Evolutionary conservation across 192 early-diverging fungal species (phyloP), one percentile per base, ranked within the genome.

Genomic region (Obelidium mucronatum): DNA sequence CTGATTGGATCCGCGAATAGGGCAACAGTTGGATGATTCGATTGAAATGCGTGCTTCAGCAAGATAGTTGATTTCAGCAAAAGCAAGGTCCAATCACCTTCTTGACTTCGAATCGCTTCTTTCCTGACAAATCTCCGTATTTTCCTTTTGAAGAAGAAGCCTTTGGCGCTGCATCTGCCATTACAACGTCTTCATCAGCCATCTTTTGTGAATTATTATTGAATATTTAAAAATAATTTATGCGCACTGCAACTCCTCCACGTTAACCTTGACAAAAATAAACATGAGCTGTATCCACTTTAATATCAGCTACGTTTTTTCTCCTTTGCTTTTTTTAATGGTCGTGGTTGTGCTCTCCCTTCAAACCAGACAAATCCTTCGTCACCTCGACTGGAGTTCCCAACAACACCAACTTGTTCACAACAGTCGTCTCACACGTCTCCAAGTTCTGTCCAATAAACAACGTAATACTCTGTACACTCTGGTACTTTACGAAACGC

Each of bases 401-500:
- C 63, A 94, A 94, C 51, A 96, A 89, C 31, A 86, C 84, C 56
- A 98, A 74, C 81, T 94, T 91, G 62, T 90, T 86, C 56, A 98
- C 87, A 2, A 62, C 85, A 8, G 96, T 95, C 22, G 90, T 92
- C 19, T 98, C 97, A 52, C 90, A 91, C 60, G 86, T 93, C 13
- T 83, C 91, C 78, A 94, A 78, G 74, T 98, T 98, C 73, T 96
- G 90, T 51, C 52, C 64, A 11, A 73, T 48, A 74, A 82, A 73
- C 79, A 93, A 87, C 55, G 92, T 89, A 61, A 98, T 55, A 69
- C 83, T 92, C 62, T 86, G 90, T 36, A 98, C 91, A 68, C 87
- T 92, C 84, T 98, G 97, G 84, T 95, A 98, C 64, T 94, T 93
- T 67, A 98, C 97, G 81, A 94, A 98, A 56, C 94, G 90, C 77